Percentiles rank a stretch among this genome's conserved stretches.
Evolutionary conservation across 1,139 yeast species (phyloP).

Genomic region (Petasospora rhodanensis): DNA sequence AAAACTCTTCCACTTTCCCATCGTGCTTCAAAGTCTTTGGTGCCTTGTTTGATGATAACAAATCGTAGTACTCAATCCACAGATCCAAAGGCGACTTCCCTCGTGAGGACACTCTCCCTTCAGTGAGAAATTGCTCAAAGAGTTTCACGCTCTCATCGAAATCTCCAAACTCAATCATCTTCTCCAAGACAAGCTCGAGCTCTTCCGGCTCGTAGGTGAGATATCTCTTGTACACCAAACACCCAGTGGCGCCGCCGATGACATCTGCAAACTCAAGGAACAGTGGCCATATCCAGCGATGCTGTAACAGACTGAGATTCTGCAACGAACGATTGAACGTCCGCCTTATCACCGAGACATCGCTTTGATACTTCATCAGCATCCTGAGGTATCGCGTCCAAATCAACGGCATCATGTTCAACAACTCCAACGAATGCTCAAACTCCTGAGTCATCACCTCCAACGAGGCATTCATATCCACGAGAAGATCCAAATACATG

Average conservation of each 20-base stretch:
- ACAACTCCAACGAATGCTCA: conserved; percentile 41
- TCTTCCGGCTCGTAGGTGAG: conserved; percentile 36
- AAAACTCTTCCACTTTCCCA: conserved; percentile 32
- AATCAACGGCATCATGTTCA: conserved; percentile 43
- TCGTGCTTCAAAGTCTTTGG: conserved; percentile 14
- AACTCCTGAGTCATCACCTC: conserved; percentile 41
- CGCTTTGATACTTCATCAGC: conserved; percentile 34
- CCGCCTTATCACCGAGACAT: conserved; percentile 41
- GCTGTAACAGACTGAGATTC: conserved; percentile 48
- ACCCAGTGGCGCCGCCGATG: conserved; percentile 41
- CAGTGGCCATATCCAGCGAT: conserved; percentile 56
- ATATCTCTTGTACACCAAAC: conserved; percentile 41
- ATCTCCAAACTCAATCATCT: conserved; percentile 28
- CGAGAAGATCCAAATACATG: conserved; percentile 40
- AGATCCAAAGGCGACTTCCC: conserved; percentile 39
- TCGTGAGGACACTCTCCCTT: conserved; percentile 29
- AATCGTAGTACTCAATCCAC: conserved; percentile 45
- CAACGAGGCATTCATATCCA: conserved; percentile 21
- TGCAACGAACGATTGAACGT: conserved; percentile 52
- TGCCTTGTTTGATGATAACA: conserved; percentile 29
- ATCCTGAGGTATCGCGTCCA: conserved; percentile 56
- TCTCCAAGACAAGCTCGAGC: conserved; percentile 31
- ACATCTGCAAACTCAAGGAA: conserved; percentile 48
- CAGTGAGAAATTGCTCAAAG: conserved; percentile 26
- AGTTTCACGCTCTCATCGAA: conserved; percentile 19